A percentile compares a stretch with the other conserved stretches of the same genome.
These are phyloP conservation scores for Psilocybe tampanensis DNA, from an alignment of 768 basidiomycete genomes.

Conservation along the genomic window DNA sequence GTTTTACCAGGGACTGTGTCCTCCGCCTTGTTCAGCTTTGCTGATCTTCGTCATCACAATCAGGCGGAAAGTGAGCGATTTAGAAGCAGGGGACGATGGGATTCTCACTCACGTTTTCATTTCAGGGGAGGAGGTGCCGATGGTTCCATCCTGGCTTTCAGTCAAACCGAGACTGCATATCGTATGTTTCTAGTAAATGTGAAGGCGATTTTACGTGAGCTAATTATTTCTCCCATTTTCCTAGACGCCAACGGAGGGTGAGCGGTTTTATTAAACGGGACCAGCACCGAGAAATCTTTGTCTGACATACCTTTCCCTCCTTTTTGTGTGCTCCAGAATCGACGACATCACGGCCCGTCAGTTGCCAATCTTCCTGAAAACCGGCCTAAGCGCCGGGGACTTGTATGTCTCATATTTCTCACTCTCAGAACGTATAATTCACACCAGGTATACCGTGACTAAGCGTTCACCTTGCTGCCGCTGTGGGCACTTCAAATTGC, in stretches of 20 bases:
- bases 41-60: not conserved
- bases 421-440: too few relatives aligned
- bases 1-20: not conserved
- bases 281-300: not conserved
- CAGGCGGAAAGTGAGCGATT: not conserved
- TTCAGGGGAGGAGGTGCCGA: conserved; percentile 29
- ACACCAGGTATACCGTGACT: not conserved
- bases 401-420: conserved; percentile 8
- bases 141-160: conserved; percentile 28
- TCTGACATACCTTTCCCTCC: too few relatives aligned
- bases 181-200: conserved; percentile 5
- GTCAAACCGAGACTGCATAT: conserved; percentile 23
- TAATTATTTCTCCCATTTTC: not conserved
- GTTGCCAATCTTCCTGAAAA: conserved; percentile 14
- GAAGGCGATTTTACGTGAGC: not conserved
- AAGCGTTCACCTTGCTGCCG: conserved; percentile 17
- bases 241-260: conserved; percentile 1
- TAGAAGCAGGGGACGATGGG: not conserved
- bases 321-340: not conserved
- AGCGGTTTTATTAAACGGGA: not conserved
- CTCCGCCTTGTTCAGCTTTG: not conserved
- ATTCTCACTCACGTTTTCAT: not conserved
- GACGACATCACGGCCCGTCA: conserved; percentile 14
- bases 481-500: conserved; percentile 30
- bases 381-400: conserved; percentile 11